A percentile compares a stretch with the other conserved stretches of the same genome.
Evolutionary conservation across 1,284 basidiomycete genomes (phyloP).

Genomic region (Irpex sp.): DNA sequence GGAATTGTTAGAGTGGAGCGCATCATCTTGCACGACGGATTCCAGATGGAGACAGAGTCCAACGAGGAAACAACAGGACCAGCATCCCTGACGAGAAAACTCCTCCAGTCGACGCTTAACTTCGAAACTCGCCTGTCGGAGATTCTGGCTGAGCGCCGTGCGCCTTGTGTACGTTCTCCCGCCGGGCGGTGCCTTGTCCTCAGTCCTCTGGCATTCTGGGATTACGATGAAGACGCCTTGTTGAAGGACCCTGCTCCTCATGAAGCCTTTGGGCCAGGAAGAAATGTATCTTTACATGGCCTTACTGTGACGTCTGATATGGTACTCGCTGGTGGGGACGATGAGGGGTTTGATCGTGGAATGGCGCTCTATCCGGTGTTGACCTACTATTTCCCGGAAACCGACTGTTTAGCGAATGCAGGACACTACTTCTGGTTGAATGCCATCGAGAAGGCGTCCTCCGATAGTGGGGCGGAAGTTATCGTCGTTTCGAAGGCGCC

Average conservation of each 20-base stretch:
- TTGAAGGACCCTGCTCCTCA: slow-evolving; percentile 53
- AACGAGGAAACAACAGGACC: slow-evolving; percentile 24
- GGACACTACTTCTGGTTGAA: slow-evolving; percentile 66
- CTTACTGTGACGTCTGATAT: slow-evolving; percentile 66
- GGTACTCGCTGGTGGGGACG: slow-evolving; percentile 70
- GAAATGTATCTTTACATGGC: slow-evolving; percentile 54
- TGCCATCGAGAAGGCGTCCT: slow-evolving; percentile 46
- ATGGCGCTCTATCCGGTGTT: slow-evolving; percentile 69
- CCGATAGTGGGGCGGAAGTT: slow-evolving; percentile 36
- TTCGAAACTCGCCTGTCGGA: slow-evolving; percentile 56
- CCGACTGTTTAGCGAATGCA: slow-evolving; percentile 57
- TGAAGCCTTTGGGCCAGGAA: slow-evolving; percentile 48
- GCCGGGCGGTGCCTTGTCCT: slow-evolving; percentile 61
- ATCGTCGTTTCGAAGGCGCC: slow-evolving; percentile 53
- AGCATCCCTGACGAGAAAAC: slow-evolving; percentile 56
- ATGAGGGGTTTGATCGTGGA: slow-evolving; percentile 53
- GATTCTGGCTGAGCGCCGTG: slow-evolving; percentile 37
- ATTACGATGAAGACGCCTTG: slow-evolving; percentile 52
- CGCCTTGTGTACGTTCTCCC: slow-evolving; percentile 48
- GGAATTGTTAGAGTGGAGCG: slow-evolving; percentile 78
- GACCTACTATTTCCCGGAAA: slow-evolving; percentile 76
- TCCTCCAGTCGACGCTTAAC: slow-evolving; percentile 58
- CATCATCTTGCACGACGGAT: slow-evolving; percentile 61
- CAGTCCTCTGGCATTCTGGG: slow-evolving; percentile 75
- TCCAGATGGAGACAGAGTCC: slow-evolving; percentile 31